A percentile compares a stretch with the other conserved stretches of the same genome.
Conservation (phyloP, 139 green algal genomes). For the Closterium sp. region DNA sequence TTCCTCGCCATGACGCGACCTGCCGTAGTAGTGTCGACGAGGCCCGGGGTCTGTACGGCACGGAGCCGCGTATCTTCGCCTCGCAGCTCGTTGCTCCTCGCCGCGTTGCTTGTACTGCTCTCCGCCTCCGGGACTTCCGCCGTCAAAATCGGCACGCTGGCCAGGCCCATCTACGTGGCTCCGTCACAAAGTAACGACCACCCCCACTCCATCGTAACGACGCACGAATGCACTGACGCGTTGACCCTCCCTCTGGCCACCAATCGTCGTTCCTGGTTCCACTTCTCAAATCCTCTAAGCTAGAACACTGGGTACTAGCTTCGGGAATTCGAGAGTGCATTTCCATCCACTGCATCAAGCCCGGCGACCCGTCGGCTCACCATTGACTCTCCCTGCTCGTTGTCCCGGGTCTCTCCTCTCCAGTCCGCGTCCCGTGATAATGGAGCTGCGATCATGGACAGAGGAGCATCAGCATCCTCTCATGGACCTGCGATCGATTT, state of each 20-base stretch:
- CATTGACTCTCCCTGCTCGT: too few species aligned
- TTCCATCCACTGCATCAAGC: not conserved
- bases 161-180: not conserved
- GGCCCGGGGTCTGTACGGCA: not conserved
- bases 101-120: not conserved
- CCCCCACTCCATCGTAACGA: not conserved
- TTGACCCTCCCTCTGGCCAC: not conserved
- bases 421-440: too few species aligned
- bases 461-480: too few species aligned
- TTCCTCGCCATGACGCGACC: not conserved
- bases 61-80: not conserved
- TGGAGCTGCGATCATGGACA: too few species aligned
- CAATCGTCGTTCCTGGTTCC: too few species aligned
- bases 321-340: too few species aligned
- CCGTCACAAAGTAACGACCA: not conserved
- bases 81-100: not conserved
- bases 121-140: not conserved
- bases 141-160: not conserved
- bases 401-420: too few species aligned
- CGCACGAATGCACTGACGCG: not conserved
- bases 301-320: too few species aligned
- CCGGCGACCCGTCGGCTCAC: too few species aligned
- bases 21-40: not conserved
- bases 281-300: too few species aligned
- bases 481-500: too few species aligned